Conservation (phyloP, 2,329 filamentous ascomycete genomes). For the Penicillium sp. region DNA sequence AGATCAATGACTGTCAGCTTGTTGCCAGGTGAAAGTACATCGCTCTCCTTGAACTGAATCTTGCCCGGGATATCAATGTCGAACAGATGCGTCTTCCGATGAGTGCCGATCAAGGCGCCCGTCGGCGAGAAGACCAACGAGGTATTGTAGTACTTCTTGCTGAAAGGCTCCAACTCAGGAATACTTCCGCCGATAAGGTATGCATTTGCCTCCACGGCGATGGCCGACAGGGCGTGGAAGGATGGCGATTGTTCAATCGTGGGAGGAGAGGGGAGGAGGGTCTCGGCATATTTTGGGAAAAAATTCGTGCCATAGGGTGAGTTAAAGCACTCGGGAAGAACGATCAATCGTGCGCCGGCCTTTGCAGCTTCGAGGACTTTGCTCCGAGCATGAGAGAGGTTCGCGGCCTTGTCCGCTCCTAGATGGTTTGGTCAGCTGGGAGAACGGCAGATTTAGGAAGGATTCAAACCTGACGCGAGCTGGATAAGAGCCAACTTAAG, state of each 20-base stretch:
- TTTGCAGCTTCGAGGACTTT: constrained; percentile 80
- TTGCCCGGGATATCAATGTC: constrained; percentile 97
- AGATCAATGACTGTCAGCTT: constrained; percentile 82
- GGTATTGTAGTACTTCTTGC: constrained; percentile 85
- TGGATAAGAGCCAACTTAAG: constrained; percentile 80
- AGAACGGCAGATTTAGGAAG: not conserved
- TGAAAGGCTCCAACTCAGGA: constrained; percentile 69
- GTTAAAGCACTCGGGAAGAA: constrained; percentile 98
- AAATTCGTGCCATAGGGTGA: constrained; percentile 89
- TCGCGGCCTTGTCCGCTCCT: constrained; percentile 78
- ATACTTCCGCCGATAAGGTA: constrained; percentile 92
- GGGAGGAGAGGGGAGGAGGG: constrained; percentile 74
- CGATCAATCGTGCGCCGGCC: constrained; percentile 77
- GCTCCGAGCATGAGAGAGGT: constrained; percentile 74
- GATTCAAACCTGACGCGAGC: constrained; percentile 62
- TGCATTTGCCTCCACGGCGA: constrained; percentile 73
- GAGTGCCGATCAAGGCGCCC: constrained; percentile 77
- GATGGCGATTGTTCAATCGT: constrained; percentile 69
- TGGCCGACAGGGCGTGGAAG: constrained; percentile 76
- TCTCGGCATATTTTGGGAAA: constrained; percentile 91
- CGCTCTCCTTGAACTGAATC: constrained; percentile 86
- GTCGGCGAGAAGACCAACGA: constrained; percentile 75
- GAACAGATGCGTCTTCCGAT: constrained; percentile 94
- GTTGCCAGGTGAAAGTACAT: constrained; percentile 82
- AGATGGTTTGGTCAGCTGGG: constrained; percentile 6